Percentiles rank a stretch among this genome's conserved stretches.
Conservation (phyloP, 73 alveolate species). For the Tetrahymena elliotti region DNA sequence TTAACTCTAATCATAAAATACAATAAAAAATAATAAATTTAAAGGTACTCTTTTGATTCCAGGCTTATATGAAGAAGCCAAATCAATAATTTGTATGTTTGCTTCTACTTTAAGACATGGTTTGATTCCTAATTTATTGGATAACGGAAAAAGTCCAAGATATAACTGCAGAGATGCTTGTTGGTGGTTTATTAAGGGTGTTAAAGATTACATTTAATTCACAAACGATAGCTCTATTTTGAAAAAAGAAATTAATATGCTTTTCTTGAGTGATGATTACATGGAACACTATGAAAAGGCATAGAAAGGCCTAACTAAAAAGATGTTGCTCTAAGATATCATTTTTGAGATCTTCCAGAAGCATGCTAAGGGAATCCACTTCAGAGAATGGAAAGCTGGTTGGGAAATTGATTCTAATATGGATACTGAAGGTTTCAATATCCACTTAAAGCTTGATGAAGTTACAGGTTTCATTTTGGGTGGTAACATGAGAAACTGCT, state of each 20-base stretch:
- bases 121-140: conserved; percentile 93
- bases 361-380: conserved; percentile 70
- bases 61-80: conserved; percentile 65
- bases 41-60: conserved; percentile 53
- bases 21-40: no score
- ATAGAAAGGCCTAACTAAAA: neutral
- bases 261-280: conserved; percentile 24
- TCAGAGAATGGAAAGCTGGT: conserved; percentile 98
- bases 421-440: conserved; percentile 94
- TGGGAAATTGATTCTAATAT: conserved; percentile 74
- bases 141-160: conserved; percentile 79
- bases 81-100: conserved; percentile 66
- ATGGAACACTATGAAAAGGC: conserved; percentile 13
- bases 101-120: conserved; percentile 95
- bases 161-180: conserved; percentile 97
- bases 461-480: conserved; percentile 92
- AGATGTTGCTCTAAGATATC: conserved; percentile 8
- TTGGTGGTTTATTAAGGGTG: conserved; percentile 85
- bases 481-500: conserved; percentile 93
- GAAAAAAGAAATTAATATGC: conserved; percentile 23
- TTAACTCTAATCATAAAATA: neutral
- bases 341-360: conserved; percentile 25
- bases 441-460: conserved; percentile 65
- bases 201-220: conserved; percentile 11
- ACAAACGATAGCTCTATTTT: neutral